Base-by-base conservation (phyloP, 306 rosid species). In the Fagus sylvatica region DNA sequence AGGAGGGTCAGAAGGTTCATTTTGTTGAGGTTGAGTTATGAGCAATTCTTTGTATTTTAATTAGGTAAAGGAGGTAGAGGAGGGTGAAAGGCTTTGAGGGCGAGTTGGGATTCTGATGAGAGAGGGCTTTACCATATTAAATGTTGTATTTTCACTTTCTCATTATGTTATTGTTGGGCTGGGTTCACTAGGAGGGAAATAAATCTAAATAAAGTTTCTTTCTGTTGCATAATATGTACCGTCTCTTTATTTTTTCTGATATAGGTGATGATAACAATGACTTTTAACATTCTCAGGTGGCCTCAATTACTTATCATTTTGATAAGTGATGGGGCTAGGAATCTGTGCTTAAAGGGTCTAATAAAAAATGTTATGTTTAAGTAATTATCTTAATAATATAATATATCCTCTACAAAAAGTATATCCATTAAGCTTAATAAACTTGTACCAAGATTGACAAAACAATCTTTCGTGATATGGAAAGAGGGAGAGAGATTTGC, bases 11-110 rank as follows among this genome's bases (percentile, higher is more conserved):
- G 2, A 77, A 68, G 68, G 80, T 81, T 81, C 95, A 92, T 71
- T 53, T 74, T 15, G 75, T 95, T 78, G 84, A 84, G 85, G 74
- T 95, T 61, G 88, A 86, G 68, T 49, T 93, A 30, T 93, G 82
- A 89, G 69, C 69, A 62, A 55, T 1, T 3, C 28, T 6, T 40
- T 69, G 40, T 40, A 3, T 53, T 22, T 22, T 40, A 55, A 15
- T 74, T 70, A 32, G 76, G 42, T 37, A 6, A 2, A 5, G 10
- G 4, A 19, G 7, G n/a, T 4, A 36, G 54, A 22, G 43, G 42
- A n/a, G 43, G n/a, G 56, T 16, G n/a, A 6, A 48, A 36, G 36
- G 48, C 46, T 4, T 37, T 71, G 56, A 28, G 53, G 78, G 69
- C 41, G 8, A 65, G 41, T 66, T 73, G 59, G 78, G 49, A 36